A percentile compares a stretch with the other conserved stretches of the same genome.
Conservation (phyloP, 2,329 filamentous ascomycete genomes). For the Aspergillus oerlinghausenensis region DNA sequence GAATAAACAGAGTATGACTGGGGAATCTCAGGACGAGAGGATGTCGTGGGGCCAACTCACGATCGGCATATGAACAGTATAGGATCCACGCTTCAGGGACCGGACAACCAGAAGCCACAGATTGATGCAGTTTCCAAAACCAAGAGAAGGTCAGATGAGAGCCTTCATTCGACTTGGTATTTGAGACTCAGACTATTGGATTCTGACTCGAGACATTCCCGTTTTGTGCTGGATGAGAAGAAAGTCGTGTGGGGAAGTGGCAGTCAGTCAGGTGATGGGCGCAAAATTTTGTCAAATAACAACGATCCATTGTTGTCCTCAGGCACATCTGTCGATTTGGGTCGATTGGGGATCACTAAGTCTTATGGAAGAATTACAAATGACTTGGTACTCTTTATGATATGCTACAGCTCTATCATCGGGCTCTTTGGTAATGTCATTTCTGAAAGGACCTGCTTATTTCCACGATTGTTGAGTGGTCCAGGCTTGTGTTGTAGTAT, state of each 20-base stretch:
- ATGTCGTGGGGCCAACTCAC: conserved; percentile 24
- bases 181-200: conserved; percentile 2
- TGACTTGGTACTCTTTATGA: not conserved
- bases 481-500: not conserved
- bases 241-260: conserved; percentile 9
- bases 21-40: conserved; percentile 5
- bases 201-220: not conserved
- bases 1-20: not conserved
- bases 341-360: not conserved
- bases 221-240: not conserved
- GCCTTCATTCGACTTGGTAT: conserved; percentile 3
- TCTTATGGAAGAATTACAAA: not conserved
- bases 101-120: not conserved
- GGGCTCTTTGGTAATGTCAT: not conserved
- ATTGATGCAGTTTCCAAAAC: conserved; percentile 7
- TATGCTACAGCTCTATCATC: not conserved
- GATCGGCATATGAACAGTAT: conserved; percentile 26
- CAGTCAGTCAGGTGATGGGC: conserved; percentile 27
- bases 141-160: conserved; percentile 8
- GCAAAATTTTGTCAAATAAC: conserved; percentile 16
- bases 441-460: not conserved
- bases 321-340: not conserved
- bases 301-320: conserved; percentile 3
- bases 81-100: conserved; percentile 14
- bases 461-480: not conserved